Percentiles rank a stretch among this genome's conserved stretches.
Evolutionary conservation across 768 basidiomycete genomes (phyloP).

Genomic region (Pisolithus orientalis): DNA sequence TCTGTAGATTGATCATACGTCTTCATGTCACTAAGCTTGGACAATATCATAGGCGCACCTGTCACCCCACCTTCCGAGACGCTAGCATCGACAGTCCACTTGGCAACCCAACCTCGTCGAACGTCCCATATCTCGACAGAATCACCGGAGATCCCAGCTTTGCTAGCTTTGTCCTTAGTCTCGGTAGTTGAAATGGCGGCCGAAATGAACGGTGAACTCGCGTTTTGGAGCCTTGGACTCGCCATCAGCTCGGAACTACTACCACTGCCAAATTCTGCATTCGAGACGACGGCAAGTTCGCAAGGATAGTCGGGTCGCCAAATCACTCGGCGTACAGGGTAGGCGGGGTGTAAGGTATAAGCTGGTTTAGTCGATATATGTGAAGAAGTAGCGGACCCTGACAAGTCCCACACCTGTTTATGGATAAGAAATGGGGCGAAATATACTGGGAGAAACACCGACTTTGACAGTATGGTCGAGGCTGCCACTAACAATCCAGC

Average conservation of each 20-base stretch:
- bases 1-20: slow-evolving; percentile 35
- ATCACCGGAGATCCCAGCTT: slow-evolving; percentile 34
- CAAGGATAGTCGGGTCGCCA: slow-evolving; percentile 78
- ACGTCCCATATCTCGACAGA: slow-evolving; percentile 85
- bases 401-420: slow-evolving; percentile 68
- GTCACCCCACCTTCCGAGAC: slow-evolving; percentile 67
- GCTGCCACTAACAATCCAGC: slow-evolving; percentile 78
- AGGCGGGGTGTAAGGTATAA: slow-evolving; percentile 70
- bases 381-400: slow-evolving; percentile 27
- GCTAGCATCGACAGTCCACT: slow-evolving; percentile 68
- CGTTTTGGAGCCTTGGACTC: slow-evolving; percentile 23
- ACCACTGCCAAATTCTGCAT: slow-evolving; percentile 44
- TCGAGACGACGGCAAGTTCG: slow-evolving; percentile 70
- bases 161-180: slow-evolving; percentile 12
- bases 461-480: slow-evolving; percentile 78
- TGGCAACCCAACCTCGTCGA: slow-evolving; percentile 71
- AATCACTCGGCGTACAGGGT: slow-evolving; percentile 62
- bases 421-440: neutral
- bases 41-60: slow-evolving; percentile 38
- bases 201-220: slow-evolving; percentile 16
- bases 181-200: slow-evolving; percentile 6
- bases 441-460: slow-evolving; percentile 1
- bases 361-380: slow-evolving; percentile 59
- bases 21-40: neutral
- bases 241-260: slow-evolving; percentile 16